Evolutionary conservation across 371 early-diverging fungal genomes (phyloP), one percentile per base, ranked within the genome.

Genomic region (Nematocida major): DNA sequence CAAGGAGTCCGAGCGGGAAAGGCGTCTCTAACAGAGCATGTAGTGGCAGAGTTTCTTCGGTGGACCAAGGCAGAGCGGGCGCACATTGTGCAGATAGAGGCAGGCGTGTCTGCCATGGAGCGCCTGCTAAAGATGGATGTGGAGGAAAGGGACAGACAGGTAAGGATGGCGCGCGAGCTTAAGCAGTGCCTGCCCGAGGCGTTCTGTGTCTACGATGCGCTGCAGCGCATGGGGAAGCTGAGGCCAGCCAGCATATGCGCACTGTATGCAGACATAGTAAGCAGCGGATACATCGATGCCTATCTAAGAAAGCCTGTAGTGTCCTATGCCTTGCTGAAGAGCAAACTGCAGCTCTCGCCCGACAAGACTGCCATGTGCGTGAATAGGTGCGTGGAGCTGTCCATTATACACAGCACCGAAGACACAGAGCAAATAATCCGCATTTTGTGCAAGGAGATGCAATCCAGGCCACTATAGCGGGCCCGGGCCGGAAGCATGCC

Each of bases 11-110:
- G 24, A 20, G 36, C 43, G 0, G 43, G 38, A 62, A 59, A 69
- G 40, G 47, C 22, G 2, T 20, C 38, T 15, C 22, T 69, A 4
- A 39, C 49, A 20, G 59, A 54, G 24, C 9, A 57, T 1, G 30
- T 42, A 28, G 36, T 61, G 15, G 30, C 11, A 2, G 43, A 59
- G n/a, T 15, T n/a, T 34, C 28, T 69, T 15, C 57, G 47, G 28
- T 69, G 70, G 70, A 69, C 59, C 3, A 69, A 69, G 28, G 34
- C 18, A 66, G 62, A 69, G 22, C 57, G 54, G 62, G 26, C 5
- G 34, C 18, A n/a, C 22, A 36, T 69, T 15, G 32, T 2, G 34
- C 11, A 48, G 0, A 38, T 69, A 34, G 62, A 30, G n/a, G 4
- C 4, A 26, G 15, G 2, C 15, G 0, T 62, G 1, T n/a, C 47